Percentiles rank a stretch among this genome's conserved stretches.
These are phyloP conservation scores for Paragyromitra xinjiangensis DNA, from an alignment of 495 filamentous ascomycete species.

Conservation along the genomic window DNA sequence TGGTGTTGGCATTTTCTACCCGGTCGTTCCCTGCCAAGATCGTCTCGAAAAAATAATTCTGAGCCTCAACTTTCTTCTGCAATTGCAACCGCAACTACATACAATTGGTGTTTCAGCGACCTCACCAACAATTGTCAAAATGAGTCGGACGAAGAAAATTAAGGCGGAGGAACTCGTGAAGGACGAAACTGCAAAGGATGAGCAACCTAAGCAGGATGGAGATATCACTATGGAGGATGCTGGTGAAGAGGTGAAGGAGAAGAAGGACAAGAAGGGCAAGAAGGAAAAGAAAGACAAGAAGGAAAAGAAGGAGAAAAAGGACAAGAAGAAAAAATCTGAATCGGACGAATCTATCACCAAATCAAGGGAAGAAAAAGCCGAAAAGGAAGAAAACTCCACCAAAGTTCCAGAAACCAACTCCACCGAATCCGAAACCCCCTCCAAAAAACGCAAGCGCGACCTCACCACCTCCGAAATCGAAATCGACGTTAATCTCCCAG, in stretches of 20 bases:
- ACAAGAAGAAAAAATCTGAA: constrained; percentile 33
- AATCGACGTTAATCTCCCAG: constrained; percentile 84
- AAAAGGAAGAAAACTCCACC: not conserved
- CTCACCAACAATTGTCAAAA: not conserved
- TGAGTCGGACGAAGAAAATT: constrained; percentile 31
- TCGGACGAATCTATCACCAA: constrained; percentile 16
- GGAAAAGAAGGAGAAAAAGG: constrained; percentile 23
- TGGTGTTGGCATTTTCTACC: not conserved
- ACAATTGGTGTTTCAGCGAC: not conserved
- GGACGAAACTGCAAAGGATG: not conserved
- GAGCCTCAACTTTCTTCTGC: constrained; percentile 17
- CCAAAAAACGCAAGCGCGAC: constrained; percentile 77
- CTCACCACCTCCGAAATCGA: constrained; percentile 72
- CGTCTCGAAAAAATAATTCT: constrained; percentile 18
- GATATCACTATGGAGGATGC: constrained; percentile 17
- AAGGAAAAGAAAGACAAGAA: constrained; percentile 24
- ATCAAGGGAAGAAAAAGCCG: constrained; percentile 3
- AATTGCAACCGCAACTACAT: not conserved
- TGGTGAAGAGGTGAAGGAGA: constrained; percentile 32
- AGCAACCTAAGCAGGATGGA: not conserved
- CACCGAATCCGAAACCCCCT: constrained; percentile 56
- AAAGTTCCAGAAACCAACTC: constrained; percentile 7
- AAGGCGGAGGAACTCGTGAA: not conserved
- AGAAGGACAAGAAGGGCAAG: constrained; percentile 7
- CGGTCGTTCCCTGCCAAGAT: constrained; percentile 29